Conservation (phyloP, 2,329 filamentous ascomycete species). For the Alternaria consortialis region DNA sequence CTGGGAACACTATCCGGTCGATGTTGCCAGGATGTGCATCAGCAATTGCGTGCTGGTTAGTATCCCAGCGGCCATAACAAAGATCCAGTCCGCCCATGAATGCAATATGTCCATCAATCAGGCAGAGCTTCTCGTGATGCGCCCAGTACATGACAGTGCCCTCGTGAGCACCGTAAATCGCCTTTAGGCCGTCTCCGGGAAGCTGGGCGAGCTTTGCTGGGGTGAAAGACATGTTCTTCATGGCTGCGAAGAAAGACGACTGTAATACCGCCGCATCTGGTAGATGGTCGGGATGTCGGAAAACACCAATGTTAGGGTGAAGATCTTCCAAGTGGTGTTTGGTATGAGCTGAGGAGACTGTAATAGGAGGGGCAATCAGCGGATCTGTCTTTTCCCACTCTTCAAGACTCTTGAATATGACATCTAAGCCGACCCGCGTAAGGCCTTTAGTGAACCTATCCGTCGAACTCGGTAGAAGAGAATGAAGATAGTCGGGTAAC, state of each 20-base stretch:
- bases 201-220: conserved; percentile 68
- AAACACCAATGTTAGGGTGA: conserved; percentile 86
- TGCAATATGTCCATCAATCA: conserved; percentile 79
- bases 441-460: conserved; percentile 54
- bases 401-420: conserved; percentile 57
- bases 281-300: conserved; percentile 88
- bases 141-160: conserved; percentile 90
- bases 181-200: conserved; percentile 76
- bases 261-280: conserved; percentile 75
- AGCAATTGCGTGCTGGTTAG: conserved; percentile 83
- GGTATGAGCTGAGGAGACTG: conserved; percentile 75
- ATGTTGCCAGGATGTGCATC: conserved; percentile 83
- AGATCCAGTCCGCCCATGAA: conserved; percentile 94
- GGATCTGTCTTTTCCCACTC: conserved; percentile 56
- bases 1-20: conserved; percentile 80
- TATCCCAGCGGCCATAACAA: conserved; percentile 87
- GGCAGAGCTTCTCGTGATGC: conserved; percentile 89
- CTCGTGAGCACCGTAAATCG: conserved; percentile 81
- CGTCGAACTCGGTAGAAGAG: conserved; percentile 53
- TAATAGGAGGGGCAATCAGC: conserved; percentile 55
- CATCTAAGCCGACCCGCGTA: conserved; percentile 53
- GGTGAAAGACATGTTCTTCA: conserved; percentile 64
- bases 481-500: conserved; percentile 56
- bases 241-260: conserved; percentile 64
- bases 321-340: conserved; percentile 79